phyloP scores from a whole-genome alignment of 257 asterid genomes.

The Jasminum sambac region DNA sequence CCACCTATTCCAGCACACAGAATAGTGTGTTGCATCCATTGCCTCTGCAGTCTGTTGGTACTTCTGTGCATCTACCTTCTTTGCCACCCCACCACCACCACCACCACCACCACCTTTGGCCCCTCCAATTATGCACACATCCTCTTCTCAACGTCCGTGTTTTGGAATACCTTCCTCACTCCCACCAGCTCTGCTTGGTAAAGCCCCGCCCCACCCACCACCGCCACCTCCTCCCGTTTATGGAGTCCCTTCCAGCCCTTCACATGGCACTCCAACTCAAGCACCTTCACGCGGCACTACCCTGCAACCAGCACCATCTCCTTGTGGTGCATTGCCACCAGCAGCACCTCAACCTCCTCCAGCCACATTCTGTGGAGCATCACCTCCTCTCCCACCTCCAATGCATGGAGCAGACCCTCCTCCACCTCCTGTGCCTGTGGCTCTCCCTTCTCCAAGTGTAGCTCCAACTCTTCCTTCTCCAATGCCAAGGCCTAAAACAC shows the following conservation, averaged over 20 bases:
- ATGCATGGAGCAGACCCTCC: slow-evolving; percentile 35
- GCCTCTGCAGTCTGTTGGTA: slow-evolving; percentile 43
- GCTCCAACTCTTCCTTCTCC: slow-evolving; percentile 28
- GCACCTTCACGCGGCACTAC: slow-evolving; percentile 26
- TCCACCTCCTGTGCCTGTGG: slow-evolving; percentile 16
- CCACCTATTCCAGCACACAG: slow-evolving; percentile 30
- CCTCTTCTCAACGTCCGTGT: slow-evolving; percentile 21
- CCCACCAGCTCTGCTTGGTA: slow-evolving; percentile 6
- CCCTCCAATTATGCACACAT: slow-evolving; percentile 27
- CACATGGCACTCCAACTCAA: slow-evolving; percentile 24
- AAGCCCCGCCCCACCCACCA: slow-evolving; percentile 24
- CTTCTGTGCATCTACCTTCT: slow-evolving; percentile 26
- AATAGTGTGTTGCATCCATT: slow-evolving; percentile 35
- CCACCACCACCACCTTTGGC: slow-evolving; percentile 32
- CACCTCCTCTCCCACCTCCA: slow-evolving; percentile 34
- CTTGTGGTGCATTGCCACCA: slow-evolving; percentile 24
- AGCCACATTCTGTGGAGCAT: slow-evolving; percentile 10
- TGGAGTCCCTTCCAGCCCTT: slow-evolving; percentile 26
- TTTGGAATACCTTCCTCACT: slow-evolving; percentile 21
- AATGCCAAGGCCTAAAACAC: slow-evolving; percentile 31
- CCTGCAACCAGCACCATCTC: slow-evolving; percentile 25
- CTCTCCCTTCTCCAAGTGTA: not conserved
- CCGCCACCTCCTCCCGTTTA: slow-evolving; percentile 28
- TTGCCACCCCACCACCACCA: slow-evolving; percentile 18
- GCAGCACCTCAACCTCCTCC: slow-evolving; percentile 46